Conservation (phyloP, 2,329 filamentous ascomycete genomes). For the Davidsoniella australis region DNA sequence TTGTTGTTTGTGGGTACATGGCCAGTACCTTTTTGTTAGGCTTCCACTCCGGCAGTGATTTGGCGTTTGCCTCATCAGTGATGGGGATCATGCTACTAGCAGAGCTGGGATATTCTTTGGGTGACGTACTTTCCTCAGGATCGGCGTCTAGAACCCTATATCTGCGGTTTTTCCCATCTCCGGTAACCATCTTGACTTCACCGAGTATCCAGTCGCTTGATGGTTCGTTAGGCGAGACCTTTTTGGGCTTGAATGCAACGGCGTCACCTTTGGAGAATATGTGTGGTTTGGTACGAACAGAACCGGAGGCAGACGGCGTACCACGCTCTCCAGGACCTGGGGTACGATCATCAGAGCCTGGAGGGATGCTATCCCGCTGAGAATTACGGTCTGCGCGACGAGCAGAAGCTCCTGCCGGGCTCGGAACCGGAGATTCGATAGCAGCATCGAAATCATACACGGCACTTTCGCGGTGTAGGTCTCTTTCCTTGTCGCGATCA, state of each 20-base stretch:
- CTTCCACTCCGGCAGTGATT: slow-evolving; percentile 41
- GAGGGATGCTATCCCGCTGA: slow-evolving; percentile 32
- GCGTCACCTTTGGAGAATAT: slow-evolving; percentile 44
- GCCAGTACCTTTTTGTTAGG: slow-evolving; percentile 58
- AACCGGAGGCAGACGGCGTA: slow-evolving; percentile 20
- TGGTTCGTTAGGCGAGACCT: slow-evolving; percentile 27
- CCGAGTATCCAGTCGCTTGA: slow-evolving; percentile 54
- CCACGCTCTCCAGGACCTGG: slow-evolving; percentile 29
- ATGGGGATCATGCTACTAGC: slow-evolving; percentile 66
- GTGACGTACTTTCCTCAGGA: slow-evolving; percentile 45
- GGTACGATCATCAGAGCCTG: slow-evolving; percentile 21
- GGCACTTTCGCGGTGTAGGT: slow-evolving; percentile 19
- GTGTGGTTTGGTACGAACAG: slow-evolving; percentile 30
- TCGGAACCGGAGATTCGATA: slow-evolving; percentile 29
- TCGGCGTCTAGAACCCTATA: slow-evolving; percentile 71
- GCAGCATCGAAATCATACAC: slow-evolving; percentile 29
- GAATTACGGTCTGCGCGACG: slow-evolving; percentile 19
- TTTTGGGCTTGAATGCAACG: slow-evolving; percentile 48
- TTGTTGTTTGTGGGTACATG: slow-evolving; percentile 68
- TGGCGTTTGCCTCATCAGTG: slow-evolving; percentile 33
- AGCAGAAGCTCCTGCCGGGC: slow-evolving; percentile 20
- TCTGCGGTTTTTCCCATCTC: slow-evolving; percentile 59
- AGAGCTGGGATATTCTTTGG: slow-evolving; percentile 52
- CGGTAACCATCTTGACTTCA: slow-evolving; percentile 57
- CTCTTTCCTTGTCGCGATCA: slow-evolving; percentile 15